Evolutionary conservation across 73 alveolate genomes (phyloP), one percentile per base, ranked within the genome.

Genomic region (Paraurostyla sp.): DNA sequence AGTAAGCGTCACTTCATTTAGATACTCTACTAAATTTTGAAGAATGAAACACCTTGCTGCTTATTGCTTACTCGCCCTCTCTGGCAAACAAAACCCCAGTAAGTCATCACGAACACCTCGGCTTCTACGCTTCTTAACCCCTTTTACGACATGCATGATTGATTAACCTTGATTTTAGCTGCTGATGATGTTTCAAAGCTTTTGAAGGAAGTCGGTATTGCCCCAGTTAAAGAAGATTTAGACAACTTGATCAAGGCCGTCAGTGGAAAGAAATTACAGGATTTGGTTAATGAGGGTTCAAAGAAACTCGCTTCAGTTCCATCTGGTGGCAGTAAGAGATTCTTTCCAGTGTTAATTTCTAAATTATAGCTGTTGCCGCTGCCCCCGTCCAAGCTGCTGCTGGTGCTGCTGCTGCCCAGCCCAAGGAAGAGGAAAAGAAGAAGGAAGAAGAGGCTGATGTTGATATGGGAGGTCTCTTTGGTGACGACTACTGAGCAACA

Each of bases 401-500:
- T 16, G 82, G 92, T 43, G 83, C 96, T 16, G 93, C 93, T 29
- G 68, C 94, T 32, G 95, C 93, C 85, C 87, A 85, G 73, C 92
- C 69, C n/a, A n/a, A n/a, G 57, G 98, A 95, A 76, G 99, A 97
- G 90, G 87, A 82, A 63, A 93, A 76, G 57, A 97, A 95, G 76
- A n/a, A n/a, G n/a, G 99, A 97, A 83, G 97, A 95, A 23, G 98
- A 93, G 43, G 99, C 90, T n/a, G 99, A 97, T 91, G 92, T 95
- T 60, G 99, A 91, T 69, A 91, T 96, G 91, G 99, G 97, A 45
- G 97, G 98, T 68, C 92, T 97, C 87, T 97, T 97, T 96, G 99
- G 97, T 89, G 97, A 85, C 50, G 96, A 93, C 78, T 93, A 93
- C 49, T 94, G 86, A 42, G 56, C 71, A 23, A 29, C n/a, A n/a